Percentiles rank a stretch among this genome's conserved stretches.
These are phyloP conservation scores for Saccharomycopsis malanga DNA, from an alignment of 805 yeast species.

Conservation along the genomic window DNA sequence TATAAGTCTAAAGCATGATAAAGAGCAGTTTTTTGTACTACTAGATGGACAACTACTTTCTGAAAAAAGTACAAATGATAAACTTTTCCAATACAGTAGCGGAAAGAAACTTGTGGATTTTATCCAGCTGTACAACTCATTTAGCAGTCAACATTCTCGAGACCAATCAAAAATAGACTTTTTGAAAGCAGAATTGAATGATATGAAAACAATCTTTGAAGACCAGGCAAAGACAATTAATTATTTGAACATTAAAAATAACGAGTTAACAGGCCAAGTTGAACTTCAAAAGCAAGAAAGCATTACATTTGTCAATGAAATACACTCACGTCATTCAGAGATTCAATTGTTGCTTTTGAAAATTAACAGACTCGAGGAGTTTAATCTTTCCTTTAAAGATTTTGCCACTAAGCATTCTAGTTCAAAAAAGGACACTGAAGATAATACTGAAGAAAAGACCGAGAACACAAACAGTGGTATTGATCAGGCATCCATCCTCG, in stretches of 20 bases:
- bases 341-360: conserved; percentile 48
- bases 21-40: conserved; percentile 9
- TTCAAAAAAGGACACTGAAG: too few species aligned
- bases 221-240: conserved; percentile 24
- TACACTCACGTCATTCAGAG: conserved; percentile 48
- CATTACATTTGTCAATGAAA: conserved; percentile 43
- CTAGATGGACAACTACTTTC: neutral
- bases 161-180: conserved; percentile 33
- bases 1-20: conserved; percentile 35
- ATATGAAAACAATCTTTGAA: conserved; percentile 26
- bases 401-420: too few species aligned
- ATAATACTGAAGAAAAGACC: too few species aligned
- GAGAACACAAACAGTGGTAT: too few species aligned
- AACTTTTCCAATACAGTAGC: neutral
- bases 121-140: neutral
- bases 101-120: neutral
- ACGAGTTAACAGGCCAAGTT: neutral
- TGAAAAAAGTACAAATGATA: neutral
- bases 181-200: conserved; percentile 29
- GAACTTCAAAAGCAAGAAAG: neutral
- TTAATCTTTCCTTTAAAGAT: conserved; percentile 5
- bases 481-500: too few species aligned
- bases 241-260: conserved; percentile 26
- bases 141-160: neutral
- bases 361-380: conserved; percentile 32